Base-by-base conservation (phyloP, 1,284 basidiomycete species). In the Meripilus lineatus region DNA sequence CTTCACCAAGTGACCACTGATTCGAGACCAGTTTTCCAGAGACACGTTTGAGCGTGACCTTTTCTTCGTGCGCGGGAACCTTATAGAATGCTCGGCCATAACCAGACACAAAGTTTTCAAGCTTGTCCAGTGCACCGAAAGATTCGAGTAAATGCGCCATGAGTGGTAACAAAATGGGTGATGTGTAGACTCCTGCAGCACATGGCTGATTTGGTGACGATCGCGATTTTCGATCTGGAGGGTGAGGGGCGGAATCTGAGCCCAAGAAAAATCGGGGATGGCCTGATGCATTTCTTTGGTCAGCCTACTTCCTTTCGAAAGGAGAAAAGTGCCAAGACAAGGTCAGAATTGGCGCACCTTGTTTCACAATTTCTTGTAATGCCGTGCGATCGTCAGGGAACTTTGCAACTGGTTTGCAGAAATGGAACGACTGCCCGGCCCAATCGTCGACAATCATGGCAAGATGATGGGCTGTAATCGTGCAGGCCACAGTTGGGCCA, bases 331-430 rank as follows among this genome's bases (percentile, higher is more conserved):
- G 7, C 11, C 23, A 33, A 24, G 13, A 28, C 6, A 39, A 5
- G 32, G 13, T 14, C 14, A 30, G 4, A 22, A 21, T n/a, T 40
- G 15, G 49, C 52, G 40, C 44, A 89, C 89, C 91, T 69, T 88
- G 80, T 49, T 70, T 74, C 44, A 99, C 79, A 30, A 94, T 83
- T 18, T 89, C 78, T 45, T 84, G 80, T 44, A 99, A 69, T 8
- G 96, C 94, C 54, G 79, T 67, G 22, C 95, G 76, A 64, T 99
- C 96, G 53, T 89, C 85, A 3, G 94, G 94, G 58, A 83, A 93
- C 68, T 99, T 99, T 22, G 96, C 95, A 18, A 99, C 89, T 0
- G 96, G 96, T 67, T 99, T 99, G 76, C 96, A 99, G 65, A 90
- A 99, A 63, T 97, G 83, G 76, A 91, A 91, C 1, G 91, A 83